A percentile compares a stretch with the other conserved stretches of the same genome.
phyloP scores from a whole-genome alignment of 2,329 filamentous ascomycete species.

The Pseudonectria buxi region DNA sequence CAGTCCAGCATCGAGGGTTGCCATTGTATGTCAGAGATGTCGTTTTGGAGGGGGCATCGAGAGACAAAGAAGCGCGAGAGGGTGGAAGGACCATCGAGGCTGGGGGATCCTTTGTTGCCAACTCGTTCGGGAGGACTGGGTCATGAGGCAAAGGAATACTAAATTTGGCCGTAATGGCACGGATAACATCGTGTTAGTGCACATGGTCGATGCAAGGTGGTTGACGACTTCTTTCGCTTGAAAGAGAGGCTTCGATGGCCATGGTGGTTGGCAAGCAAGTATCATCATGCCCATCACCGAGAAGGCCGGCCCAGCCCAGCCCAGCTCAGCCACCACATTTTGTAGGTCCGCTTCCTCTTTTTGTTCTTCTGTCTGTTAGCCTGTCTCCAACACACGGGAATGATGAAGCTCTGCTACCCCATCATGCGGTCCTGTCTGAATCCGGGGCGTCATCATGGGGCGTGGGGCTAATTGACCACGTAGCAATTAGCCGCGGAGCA shows the following conservation, averaged over 20 bases:
- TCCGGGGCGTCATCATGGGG: too few relatives aligned
- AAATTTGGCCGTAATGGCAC: constrained; percentile 7
- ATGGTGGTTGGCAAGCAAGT: too few relatives aligned
- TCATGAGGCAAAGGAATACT: not conserved
- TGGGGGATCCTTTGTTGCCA: constrained; percentile 13
- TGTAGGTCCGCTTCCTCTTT: too few relatives aligned
- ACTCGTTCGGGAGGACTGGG: not conserved
- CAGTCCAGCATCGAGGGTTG: not conserved
- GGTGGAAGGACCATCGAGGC: constrained; percentile 5
- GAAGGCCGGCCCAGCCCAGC: too few relatives aligned
- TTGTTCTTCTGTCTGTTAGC: too few relatives aligned
- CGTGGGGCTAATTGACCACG: constrained; percentile 1
- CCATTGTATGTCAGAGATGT: constrained; percentile 10
- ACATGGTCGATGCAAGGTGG: constrained; percentile 3
- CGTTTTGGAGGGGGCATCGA: constrained; percentile 2
- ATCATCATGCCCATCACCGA: too few relatives aligned
- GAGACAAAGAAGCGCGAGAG: constrained; percentile 7
- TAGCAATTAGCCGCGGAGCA: constrained; percentile 16
- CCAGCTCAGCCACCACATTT: too few relatives aligned
- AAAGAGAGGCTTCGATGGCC: too few relatives aligned
- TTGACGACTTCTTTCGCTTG: constrained; percentile 4
- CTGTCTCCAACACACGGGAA: too few relatives aligned
- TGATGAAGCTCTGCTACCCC: too few relatives aligned
- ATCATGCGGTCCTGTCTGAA: too few relatives aligned
- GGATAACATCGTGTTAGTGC: constrained; percentile 2